A percentile compares a stretch with the other conserved stretches of the same genome.
Evolutionary conservation across 2,329 filamentous ascomycete species (phyloP).

Genomic region (Cercospora sesami): DNA sequence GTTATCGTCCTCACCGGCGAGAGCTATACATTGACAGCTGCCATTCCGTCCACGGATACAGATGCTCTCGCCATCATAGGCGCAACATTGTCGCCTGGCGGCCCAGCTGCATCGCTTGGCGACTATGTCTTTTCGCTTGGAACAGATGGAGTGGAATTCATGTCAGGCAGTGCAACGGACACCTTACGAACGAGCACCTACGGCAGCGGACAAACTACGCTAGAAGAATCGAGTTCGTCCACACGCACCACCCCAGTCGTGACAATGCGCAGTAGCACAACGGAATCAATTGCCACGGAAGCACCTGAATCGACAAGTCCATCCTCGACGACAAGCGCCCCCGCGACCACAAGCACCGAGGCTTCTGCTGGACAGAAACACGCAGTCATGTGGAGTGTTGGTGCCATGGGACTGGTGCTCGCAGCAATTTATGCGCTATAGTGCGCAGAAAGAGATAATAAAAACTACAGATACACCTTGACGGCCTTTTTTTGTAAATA

Average conservation of each 20-base stretch:
- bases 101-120: not conserved
- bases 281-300: not conserved
- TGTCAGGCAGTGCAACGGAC: not conserved
- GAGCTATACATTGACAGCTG: constrained; percentile 10
- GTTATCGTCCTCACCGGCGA: constrained; percentile 13
- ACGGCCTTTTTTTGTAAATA: not conserved
- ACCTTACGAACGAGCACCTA: constrained; percentile 7
- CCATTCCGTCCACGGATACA: constrained; percentile 8
- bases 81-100: not conserved
- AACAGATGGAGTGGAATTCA: constrained; percentile 8
- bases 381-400: constrained; percentile 5
- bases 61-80: constrained; percentile 11
- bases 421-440: constrained; percentile 5
- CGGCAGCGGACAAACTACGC: constrained; percentile 7
- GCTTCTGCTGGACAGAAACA: constrained; percentile 11
- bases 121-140: constrained; percentile 13
- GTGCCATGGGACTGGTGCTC: not conserved
- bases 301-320: not conserved
- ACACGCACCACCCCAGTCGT: not conserved
- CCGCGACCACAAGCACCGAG: constrained; percentile 6
- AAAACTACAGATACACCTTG: not conserved
- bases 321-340: not conserved
- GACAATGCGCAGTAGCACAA: constrained; percentile 7
- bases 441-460: not conserved
- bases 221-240: not conserved